Evolutionary conservation across 441 rosid species (phyloP), one percentile per base, ranked within the genome.

Genomic region (Gossypium gossypioides): DNA sequence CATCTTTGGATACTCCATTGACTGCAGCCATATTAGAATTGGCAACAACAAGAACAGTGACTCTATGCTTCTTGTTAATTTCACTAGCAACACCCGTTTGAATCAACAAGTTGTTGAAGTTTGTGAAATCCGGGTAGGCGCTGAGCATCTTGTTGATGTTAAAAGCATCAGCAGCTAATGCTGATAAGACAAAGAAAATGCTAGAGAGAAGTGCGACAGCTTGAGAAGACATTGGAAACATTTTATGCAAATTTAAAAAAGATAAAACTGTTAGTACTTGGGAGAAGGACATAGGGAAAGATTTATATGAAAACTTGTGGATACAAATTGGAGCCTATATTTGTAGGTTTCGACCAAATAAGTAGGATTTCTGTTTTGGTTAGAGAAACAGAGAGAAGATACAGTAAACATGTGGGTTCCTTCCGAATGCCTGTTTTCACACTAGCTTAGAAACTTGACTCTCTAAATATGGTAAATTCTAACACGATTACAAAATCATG

Each of bases 31-130:
- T 34, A 54, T 48, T 79, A 16, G 51, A 65, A 8, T 80, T 80
- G 37, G 63, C 71, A 2, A 78, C 86, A 9, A 34, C 80, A 10
- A 80, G 78, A 60, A 80, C 76, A 0, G 86, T 82, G 44, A 74
- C 13, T 19, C 76, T 54, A 7, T 65, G 75, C n/a, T 74, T 68
- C 0, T 62, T 32, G 73, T 80, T 80, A 69, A 82, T 78, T 6
- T 16, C 4, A 1, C 24, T 7, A 0, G 80, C 81, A 3, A 82
- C 4, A 1, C 76, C 71, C 27, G 80, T 57, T 46, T 27, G 40
- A 12, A 66, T 48, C 29, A 79, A 60, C 10, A 40, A 48, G 32
- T 69, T 54, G 42, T 61, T 77, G 72, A 79, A 82, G 34, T 77
- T 42, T 72, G 74, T 66, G 78, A 72, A 79, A 34, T 70, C 76